Base-by-base conservation (phyloP, 129 eudicot genomes). In the Ambrosia artemisiifolia region DNA sequence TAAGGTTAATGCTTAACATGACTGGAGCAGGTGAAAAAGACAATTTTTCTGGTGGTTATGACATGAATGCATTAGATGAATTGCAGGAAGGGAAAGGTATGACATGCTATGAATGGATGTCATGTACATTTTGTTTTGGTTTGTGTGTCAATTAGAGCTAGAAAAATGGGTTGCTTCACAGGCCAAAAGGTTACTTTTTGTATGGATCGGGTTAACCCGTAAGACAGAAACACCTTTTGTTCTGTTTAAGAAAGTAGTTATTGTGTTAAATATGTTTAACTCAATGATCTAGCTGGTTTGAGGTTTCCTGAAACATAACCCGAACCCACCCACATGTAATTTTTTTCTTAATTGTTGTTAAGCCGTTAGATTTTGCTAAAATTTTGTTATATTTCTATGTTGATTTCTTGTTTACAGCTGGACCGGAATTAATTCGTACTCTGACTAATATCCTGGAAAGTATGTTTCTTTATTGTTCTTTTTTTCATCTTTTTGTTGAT, bases 41-140 rank as follows among this genome's bases (percentile, higher is more conserved):
- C 5, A 88, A 85, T 72, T 95, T 95, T 82, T 95, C 97, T 49
- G 99, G 97, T 83, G 99, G 99, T 83, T 95, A 90, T 76, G 96
- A 95, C 76, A 88, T 95, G 35, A 72, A 78, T 67, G 94, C 95
- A 30, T 88, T 95, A 73, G 83, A 79, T 63, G 82, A 75, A 80
- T 71, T 95, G 60, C 99, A 95, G 78, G 82, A 64, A 13, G 92
- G 92, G 48, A 88, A 69, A 51, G 72, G 99, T 91, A 85, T 7
- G 85, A 7, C 6, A 36, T 36, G 7, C 7, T 36, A 36, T 36
- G 42, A 7, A 36, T 36, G 7, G 84, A 3, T 70, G 17, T 3
- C 51, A 33, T 44, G 8, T 77, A 11, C 2, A 63, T 32, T 60
- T 20, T 48, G 7, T 49, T 36, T 4, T 34, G 18, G 1, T 46